These are phyloP conservation scores for Rhododendron henanense DNA, from an alignment of 148 eudicot species.

Conservation along the genomic window DNA sequence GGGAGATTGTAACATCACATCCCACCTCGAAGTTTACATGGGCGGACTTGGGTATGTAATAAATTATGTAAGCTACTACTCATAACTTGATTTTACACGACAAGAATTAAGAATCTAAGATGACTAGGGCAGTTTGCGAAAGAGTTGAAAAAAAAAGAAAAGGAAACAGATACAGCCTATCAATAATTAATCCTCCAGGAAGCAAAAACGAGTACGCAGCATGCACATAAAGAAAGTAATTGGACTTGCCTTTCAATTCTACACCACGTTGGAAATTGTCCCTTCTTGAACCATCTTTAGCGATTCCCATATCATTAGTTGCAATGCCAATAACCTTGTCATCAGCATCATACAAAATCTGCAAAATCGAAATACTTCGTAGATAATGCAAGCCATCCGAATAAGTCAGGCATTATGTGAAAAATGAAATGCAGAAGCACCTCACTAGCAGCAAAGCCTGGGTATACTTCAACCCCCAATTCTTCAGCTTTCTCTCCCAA, in stretches of 20 bases:
- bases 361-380: constrained; percentile 21
- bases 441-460: constrained; percentile 99
- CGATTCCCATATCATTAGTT: constrained; percentile 92
- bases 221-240: not conserved
- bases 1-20: not conserved
- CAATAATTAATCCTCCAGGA: not conserved
- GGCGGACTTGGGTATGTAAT: not conserved
- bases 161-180: not conserved
- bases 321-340: constrained; percentile 84
- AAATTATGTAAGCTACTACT: not conserved
- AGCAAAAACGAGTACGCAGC: not conserved
- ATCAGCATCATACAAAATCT: constrained; percentile 62
- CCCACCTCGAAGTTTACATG: not conserved
- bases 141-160: not conserved
- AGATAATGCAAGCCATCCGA: not conserved
- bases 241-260: constrained; percentile 65
- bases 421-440: constrained; percentile 32
- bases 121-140: not conserved
- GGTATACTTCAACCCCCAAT: constrained; percentile 94
- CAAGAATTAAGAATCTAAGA: not conserved
- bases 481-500: constrained; percentile 92
- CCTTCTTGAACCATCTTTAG: constrained; percentile 77
- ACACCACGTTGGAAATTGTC: constrained; percentile 91
- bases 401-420: not conserved
- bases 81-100: not conserved